phyloP scores from a whole-genome alignment of 345 rosid genomes.

The Syzygium grande region DNA sequence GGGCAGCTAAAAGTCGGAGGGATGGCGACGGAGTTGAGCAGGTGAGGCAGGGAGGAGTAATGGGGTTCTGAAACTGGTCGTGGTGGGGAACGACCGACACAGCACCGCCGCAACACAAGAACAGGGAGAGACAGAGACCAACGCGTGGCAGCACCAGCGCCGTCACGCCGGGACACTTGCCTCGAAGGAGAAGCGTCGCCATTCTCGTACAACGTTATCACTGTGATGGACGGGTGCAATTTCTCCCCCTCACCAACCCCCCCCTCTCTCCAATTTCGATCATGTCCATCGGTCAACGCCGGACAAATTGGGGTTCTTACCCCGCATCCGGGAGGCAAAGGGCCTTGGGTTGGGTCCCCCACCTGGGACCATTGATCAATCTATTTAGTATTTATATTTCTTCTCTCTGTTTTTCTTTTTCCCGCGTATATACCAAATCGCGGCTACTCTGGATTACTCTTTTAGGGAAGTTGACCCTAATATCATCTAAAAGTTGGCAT shows the following conservation, averaged over 20 bases:
- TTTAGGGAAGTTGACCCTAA: too few species aligned
- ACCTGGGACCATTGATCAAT: too few species aligned
- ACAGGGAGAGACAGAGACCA: neutral
- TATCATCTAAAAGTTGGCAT: too few species aligned
- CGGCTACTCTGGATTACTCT: too few species aligned
- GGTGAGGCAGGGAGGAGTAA: neutral
- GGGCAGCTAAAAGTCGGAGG: neutral
- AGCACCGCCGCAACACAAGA: neutral
- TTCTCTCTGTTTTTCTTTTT: too few species aligned
- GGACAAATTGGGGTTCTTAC: neutral
- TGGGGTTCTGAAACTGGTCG: neutral
- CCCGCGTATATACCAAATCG: too few species aligned
- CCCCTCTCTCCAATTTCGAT: neutral
- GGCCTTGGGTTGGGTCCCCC: neutral
- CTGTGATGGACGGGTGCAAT: neutral
- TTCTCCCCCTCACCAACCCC: neutral
- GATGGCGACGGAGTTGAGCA: neutral
- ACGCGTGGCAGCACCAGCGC: neutral
- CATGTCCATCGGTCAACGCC: neutral
- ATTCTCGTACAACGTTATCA: neutral
- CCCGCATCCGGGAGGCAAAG: neutral
- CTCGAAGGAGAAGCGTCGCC: neutral
- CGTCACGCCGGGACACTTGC: neutral
- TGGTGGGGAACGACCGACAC: neutral
- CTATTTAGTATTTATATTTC: too few species aligned